Evolutionary conservation across 176 grass and related monocot species (phyloP), one percentile per base, ranked within the genome.

Genomic region (Ananas comosus): DNA sequence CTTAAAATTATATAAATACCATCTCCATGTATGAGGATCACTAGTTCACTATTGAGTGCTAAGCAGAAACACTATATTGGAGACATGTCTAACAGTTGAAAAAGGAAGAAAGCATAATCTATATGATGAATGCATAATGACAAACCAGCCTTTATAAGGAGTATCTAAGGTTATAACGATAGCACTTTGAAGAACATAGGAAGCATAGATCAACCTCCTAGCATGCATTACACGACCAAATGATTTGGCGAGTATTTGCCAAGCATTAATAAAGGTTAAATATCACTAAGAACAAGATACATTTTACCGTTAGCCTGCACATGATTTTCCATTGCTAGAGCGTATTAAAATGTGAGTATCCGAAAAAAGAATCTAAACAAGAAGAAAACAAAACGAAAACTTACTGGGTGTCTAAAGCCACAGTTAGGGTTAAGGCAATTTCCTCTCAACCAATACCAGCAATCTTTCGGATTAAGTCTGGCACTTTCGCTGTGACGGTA

Each of bases 401-500:
- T 65, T 25, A 65, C 63, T 16, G 23, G 63, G 28, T 65, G 63
- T 14, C 63, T 21, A 28, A 65, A 65, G 11, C 11, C 19, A 65
- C 63, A 65, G 19, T 12, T 65, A 4, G 63, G 11, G 28, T 29
- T 65, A 12, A 65, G 63, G 11, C 63, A 65, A 14, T 65, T 65
- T 28, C 24, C 63, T 28, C 28, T 65, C 24, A 65, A 24, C 63
- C 63, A 65, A 28, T 65, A 65, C 25, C 63, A 42, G 22, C 63
- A 65, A 65, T 65, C 24, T 28, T 2, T 65, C 10, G 12, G 63
- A 28, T 65, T 65, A 24, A 14, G 2, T 6, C 11, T 65, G 11
- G 63, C 63, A 65, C 63, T 28, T 28, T 65, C 63, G 11, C 25
- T 65, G 24, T 65, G 63, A 65, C 63, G 22, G 33, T 65, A 65